Conservation (phyloP, 2,329 filamentous ascomycete species). For the Harringtonia lauricola region DNA sequence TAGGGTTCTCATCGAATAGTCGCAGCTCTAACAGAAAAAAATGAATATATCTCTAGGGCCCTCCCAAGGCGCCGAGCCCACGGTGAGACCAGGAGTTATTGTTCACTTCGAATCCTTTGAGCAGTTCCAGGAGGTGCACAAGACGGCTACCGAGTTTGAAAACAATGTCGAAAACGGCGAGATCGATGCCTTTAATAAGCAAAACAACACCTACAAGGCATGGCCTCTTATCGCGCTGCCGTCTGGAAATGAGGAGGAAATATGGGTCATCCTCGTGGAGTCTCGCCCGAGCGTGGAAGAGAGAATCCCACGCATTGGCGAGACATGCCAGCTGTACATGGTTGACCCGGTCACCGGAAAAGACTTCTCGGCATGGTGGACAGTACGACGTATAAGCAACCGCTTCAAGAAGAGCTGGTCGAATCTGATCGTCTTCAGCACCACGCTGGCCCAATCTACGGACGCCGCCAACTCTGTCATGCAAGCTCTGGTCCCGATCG, state of each 20-base stretch:
- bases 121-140: constrained; percentile 9
- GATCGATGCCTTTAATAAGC: constrained; percentile 23
- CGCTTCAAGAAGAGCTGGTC: constrained; percentile 9
- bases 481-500: constrained; percentile 4
- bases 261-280: constrained; percentile 11
- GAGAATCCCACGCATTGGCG: constrained; percentile 9
- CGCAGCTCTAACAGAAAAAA: no score
- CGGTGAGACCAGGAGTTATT: not conserved
- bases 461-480: constrained; percentile 2
- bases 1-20: no score
- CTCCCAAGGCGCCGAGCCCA: no score
- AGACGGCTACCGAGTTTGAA: constrained; percentile 9
- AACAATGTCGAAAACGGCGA: constrained; percentile 14
- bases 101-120: constrained; percentile 7
- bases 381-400: constrained; percentile 6
- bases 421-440: constrained; percentile 8
- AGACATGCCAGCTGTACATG: constrained; percentile 6
- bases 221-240: constrained; percentile 9
- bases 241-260: constrained; percentile 2
- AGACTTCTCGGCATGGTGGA: constrained; percentile 9
- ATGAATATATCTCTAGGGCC: no score
- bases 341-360: not conserved
- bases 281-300: not conserved
- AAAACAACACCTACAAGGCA: constrained; percentile 10
- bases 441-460: constrained; percentile 2